Conservation (phyloP, 2,329 filamentous ascomycete species). For the Aureobasidium sp. region DNA sequence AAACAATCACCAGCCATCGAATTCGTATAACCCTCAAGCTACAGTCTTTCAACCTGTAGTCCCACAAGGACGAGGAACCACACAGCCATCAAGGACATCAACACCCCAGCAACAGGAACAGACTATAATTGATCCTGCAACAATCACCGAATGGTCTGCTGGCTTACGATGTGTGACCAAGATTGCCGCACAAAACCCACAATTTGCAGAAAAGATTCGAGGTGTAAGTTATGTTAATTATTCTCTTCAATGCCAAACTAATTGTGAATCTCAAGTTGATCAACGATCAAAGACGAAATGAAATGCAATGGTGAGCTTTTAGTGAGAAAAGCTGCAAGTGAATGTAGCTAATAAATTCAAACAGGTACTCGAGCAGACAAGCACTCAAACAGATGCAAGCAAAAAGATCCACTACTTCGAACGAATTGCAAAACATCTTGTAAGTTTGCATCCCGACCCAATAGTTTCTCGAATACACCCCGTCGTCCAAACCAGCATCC, state of each 20-base stretch:
- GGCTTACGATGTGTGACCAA: slow-evolving; percentile 41
- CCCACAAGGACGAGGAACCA: background rate
- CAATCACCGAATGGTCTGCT: slow-evolving; percentile 41
- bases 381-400: slow-evolving; percentile 27
- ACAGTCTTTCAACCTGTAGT: background rate
- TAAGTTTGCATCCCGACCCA: slow-evolving; percentile 15
- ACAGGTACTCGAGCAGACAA: slow-evolving; percentile 25
- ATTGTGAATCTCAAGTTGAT: slow-evolving; percentile 42
- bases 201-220: slow-evolving; percentile 33
- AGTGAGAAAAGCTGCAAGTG: background rate
- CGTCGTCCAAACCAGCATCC: background rate
- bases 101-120: background rate
- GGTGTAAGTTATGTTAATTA: slow-evolving; percentile 26
- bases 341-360: background rate
- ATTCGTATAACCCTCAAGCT: slow-evolving; percentile 5
- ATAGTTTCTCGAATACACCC: background rate
- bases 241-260: slow-evolving; percentile 6
- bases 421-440: slow-evolving; percentile 26
- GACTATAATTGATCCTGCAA: slow-evolving; percentile 35
- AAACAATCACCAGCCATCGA: background rate
- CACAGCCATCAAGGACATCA: background rate
- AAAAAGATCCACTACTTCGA: slow-evolving; percentile 21
- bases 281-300: slow-evolving; percentile 53
- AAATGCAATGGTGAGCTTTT: slow-evolving; percentile 45
- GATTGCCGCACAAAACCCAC: slow-evolving; percentile 36